Conservation (phyloP, 305 asterid genomes). For the Fraxinus platypoda region DNA sequence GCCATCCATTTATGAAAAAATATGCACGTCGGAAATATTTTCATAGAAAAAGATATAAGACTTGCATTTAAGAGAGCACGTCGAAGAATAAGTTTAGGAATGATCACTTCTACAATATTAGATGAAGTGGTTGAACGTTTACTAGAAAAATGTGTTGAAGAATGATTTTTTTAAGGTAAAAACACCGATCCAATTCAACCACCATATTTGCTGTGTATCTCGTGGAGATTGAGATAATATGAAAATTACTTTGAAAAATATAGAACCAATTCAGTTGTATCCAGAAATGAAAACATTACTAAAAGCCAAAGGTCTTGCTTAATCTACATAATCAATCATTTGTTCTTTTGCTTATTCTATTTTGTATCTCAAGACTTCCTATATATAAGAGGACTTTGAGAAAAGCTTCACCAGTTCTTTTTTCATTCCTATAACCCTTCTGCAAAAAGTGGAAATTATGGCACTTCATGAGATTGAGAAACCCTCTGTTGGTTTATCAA, state of each 20-base stretch:
- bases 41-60: no score
- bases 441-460: slow-evolving; percentile 27
- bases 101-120: neutral
- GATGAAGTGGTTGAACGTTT: neutral
- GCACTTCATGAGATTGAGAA: slow-evolving; percentile 42
- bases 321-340: slow-evolving; percentile 58
- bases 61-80: no score
- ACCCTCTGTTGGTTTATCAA: slow-evolving; percentile 42
- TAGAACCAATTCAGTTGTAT: slow-evolving; percentile 67
- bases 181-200: slow-evolving; percentile 38
- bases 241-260: slow-evolving; percentile 37
- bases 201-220: slow-evolving; percentile 69
- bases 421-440: neutral
- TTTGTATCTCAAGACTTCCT: neutral
- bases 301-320: slow-evolving; percentile 39
- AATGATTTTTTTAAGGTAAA: neutral
- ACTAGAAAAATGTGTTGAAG: neutral
- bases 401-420: neutral
- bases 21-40: no score
- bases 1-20: no score
- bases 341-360: slow-evolving; percentile 29
- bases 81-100: no score
- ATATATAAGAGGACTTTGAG: neutral
- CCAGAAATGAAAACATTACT: slow-evolving; percentile 35
- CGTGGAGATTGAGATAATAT: slow-evolving; percentile 50